Conservation (phyloP, 2,329 filamentous ascomycete genomes). For the Plenodomus lindquistii region DNA sequence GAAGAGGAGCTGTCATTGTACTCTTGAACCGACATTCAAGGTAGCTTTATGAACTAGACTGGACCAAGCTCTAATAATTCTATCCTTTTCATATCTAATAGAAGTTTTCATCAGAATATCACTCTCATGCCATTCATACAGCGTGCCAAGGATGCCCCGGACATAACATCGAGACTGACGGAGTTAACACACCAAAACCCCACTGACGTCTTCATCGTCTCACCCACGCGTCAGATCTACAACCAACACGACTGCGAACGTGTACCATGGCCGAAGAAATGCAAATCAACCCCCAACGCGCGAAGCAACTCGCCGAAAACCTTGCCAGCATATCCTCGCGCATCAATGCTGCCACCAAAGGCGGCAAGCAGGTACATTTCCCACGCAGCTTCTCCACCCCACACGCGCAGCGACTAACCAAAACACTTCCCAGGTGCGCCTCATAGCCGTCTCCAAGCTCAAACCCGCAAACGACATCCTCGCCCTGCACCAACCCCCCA, state of each 20-base stretch:
- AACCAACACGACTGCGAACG: neutral
- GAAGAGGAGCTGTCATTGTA: neutral
- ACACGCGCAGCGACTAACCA: conserved; percentile 2
- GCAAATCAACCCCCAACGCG: conserved; percentile 49
- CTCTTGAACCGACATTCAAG: neutral
- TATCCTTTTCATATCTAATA: no score
- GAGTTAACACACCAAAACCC: conserved; percentile 13
- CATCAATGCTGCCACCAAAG: conserved; percentile 46
- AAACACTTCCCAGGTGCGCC: conserved; percentile 66
- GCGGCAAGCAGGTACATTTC: conserved; percentile 31
- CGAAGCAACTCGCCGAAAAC: conserved; percentile 52
- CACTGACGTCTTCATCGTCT: conserved; percentile 20
- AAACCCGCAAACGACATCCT: conserved; percentile 92
- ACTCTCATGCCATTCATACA: neutral
- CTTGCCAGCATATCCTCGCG: conserved; percentile 47
- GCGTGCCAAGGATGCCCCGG: neutral
- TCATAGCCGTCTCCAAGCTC: conserved; percentile 94
- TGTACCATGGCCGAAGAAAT: conserved; percentile 42
- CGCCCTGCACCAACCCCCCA: conserved; percentile 68
- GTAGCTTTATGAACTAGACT: neutral
- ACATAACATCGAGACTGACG: neutral
- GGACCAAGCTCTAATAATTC: neutral
- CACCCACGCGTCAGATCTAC: neutral
- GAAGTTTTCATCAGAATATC: no score
- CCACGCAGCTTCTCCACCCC: neutral